A percentile compares a stretch with the other conserved stretches of the same genome.
Conservation (phyloP, 352 stramenopile species). For the Phytophthora palmivora region DNA sequence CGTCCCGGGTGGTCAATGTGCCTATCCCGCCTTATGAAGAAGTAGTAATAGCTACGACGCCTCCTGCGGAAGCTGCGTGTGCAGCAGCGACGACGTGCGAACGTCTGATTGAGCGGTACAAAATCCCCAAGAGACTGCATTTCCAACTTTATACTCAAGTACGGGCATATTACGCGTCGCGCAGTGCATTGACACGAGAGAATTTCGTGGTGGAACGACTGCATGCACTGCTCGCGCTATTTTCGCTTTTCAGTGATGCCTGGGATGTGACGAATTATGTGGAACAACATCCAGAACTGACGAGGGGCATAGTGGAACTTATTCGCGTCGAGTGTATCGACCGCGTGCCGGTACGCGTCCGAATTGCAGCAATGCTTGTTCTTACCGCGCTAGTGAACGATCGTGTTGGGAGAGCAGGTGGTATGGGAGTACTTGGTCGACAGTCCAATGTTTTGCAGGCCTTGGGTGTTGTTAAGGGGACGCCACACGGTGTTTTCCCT, state of each 20-base stretch:
- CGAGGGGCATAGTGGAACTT: slow-evolving; percentile 73
- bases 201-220: slow-evolving; percentile 71
- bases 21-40: slow-evolving; percentile 45
- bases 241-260: slow-evolving; percentile 79
- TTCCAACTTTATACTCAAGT: slow-evolving; percentile 80
- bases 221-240: slow-evolving; percentile 73
- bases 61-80: slow-evolving; percentile 36
- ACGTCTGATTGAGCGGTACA: slow-evolving; percentile 54
- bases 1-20: slow-evolving; percentile 48
- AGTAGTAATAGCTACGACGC: slow-evolving; percentile 25
- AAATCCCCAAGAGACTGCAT: slow-evolving; percentile 70
- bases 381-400: slow-evolving; percentile 85
- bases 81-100: slow-evolving; percentile 57
- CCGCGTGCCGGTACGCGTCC: slow-evolving; percentile 62
- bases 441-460: slow-evolving; percentile 83
- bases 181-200: slow-evolving; percentile 46
- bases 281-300: slow-evolving; percentile 80
- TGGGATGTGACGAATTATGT: slow-evolving; percentile 83
- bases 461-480: slow-evolving; percentile 81
- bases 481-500: slow-evolving; percentile 81
- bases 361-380: slow-evolving; percentile 71
- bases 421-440: slow-evolving; percentile 74
- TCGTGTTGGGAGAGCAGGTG: slow-evolving; percentile 62
- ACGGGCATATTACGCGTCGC: slow-evolving; percentile 48
- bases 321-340: slow-evolving; percentile 76